Conservation (phyloP, 2,329 filamentous ascomycete genomes). For the Ophiosphaerella herpotricha region DNA sequence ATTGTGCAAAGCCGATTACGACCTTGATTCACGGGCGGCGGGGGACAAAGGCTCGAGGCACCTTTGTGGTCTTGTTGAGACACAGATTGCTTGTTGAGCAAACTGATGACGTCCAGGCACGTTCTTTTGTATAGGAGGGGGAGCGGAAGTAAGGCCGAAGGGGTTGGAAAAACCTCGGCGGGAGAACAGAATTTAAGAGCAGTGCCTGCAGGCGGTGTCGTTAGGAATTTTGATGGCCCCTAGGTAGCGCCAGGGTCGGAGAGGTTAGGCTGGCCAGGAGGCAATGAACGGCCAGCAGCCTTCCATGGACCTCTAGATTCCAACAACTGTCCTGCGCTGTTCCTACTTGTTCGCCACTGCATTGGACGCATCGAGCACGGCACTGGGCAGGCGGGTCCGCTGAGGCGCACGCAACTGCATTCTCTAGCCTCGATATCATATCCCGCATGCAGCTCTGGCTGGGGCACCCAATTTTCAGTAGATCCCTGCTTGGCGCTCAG, state of each 20-base stretch:
- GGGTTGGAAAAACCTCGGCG: slow-evolving; percentile 11
- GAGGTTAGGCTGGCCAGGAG: slow-evolving; percentile 16
- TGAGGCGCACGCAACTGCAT: slow-evolving; percentile 10
- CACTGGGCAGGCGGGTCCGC: slow-evolving; percentile 11
- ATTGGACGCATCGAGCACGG: slow-evolving; percentile 23
- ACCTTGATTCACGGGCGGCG: background rate
- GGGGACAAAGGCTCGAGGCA: background rate
- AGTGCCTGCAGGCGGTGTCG: slow-evolving; percentile 28
- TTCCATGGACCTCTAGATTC: slow-evolving; percentile 9
- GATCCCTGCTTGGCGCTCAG: slow-evolving; percentile 27
- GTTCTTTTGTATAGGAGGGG: slow-evolving; percentile 3
- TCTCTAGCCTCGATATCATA: slow-evolving; percentile 16
- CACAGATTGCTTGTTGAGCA: slow-evolving; percentile 27
- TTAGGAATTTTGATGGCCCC: slow-evolving; percentile 26
- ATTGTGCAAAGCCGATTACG: background rate
- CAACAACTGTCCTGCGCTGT: slow-evolving; percentile 12
- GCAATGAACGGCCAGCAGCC: slow-evolving; percentile 13
- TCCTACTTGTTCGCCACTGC: slow-evolving; percentile 25
- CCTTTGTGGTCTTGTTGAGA: slow-evolving; percentile 27
- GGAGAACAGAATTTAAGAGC: slow-evolving; percentile 25
- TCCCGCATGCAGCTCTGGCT: slow-evolving; percentile 15
- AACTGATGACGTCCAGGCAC: slow-evolving; percentile 3
- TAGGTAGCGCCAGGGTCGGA: slow-evolving; percentile 14
- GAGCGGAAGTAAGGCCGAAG: slow-evolving; percentile 6
- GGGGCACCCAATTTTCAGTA: slow-evolving; percentile 24